These are phyloP conservation scores for Aegilops umbellulata DNA, from an alignment of 176 grass and related monocot genomes.

Conservation along the genomic window DNA sequence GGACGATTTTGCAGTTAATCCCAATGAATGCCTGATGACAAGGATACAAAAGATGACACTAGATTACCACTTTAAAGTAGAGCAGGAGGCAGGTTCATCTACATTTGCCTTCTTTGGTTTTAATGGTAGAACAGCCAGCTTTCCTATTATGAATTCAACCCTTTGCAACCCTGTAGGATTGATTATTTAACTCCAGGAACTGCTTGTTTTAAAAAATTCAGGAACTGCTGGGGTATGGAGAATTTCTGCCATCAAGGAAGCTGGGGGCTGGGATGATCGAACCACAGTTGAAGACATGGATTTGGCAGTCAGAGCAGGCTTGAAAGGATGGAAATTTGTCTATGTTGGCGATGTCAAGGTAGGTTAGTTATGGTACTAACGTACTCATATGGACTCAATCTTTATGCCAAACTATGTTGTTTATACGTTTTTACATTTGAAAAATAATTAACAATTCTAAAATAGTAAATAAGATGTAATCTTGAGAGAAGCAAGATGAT, in stretches of 20 bases:
- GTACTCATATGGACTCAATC: neutral
- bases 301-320: constrained; percentile 79
- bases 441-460: neutral
- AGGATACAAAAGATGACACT: constrained; percentile 98
- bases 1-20: constrained; percentile 99
- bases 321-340: constrained; percentile 95
- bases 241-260: constrained; percentile 78
- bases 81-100: constrained; percentile 93
- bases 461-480: neutral
- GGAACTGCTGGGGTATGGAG: constrained; percentile 98
- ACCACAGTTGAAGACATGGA: constrained; percentile 99
- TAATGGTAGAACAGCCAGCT: constrained; percentile 60
- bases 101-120: constrained; percentile 94
- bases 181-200: constrained; percentile 53
- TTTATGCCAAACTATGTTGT: neutral
- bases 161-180: neutral
- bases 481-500: neutral
- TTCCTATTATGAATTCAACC: neutral
- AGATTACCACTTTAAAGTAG: constrained; percentile 99
- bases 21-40: constrained; percentile 82
- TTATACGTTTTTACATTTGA: neutral
- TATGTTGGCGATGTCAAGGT: constrained; percentile 89
- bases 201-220: constrained; percentile 38
- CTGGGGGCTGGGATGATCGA: constrained; percentile 92
- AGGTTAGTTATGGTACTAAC: constrained; percentile 18